Evolutionary conservation across 140 eudicot genomes (phyloP).

Genomic region (Oenanthe javanica): DNA sequence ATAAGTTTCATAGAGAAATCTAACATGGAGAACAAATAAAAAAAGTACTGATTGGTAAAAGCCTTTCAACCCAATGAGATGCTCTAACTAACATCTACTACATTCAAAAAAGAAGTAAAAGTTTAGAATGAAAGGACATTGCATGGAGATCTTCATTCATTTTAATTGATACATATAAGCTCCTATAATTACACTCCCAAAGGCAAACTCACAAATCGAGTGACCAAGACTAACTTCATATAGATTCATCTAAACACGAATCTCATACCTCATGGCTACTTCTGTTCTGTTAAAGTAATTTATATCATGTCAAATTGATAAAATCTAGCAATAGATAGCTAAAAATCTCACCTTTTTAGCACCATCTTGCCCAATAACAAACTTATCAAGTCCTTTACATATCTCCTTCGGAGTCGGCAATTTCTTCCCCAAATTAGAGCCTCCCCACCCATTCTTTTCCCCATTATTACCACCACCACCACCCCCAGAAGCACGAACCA

Average conservation of each 20-base stretch:
- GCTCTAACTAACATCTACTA: not conserved
- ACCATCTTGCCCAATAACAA: conserved; percentile 74
- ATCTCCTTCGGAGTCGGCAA: conserved; percentile 92
- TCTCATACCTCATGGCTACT: not conserved
- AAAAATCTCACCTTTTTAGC: conserved; percentile 70
- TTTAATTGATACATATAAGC: not conserved
- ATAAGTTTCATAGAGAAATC: not conserved
- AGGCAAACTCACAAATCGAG: not conserved
- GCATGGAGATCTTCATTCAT: not conserved
- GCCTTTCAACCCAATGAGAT: not conserved
- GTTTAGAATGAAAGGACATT: not conserved
- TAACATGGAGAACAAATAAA: not conserved
- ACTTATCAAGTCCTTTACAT: conserved; percentile 74
- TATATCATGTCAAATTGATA: not conserved
- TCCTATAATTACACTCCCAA: not conserved
- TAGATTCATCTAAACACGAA: too few species aligned
- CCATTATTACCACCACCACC: conserved; percentile 28
- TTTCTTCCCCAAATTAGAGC: conserved; percentile 68
- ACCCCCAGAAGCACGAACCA: conserved; percentile 28
- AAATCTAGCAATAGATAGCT: not conserved
- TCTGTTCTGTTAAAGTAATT: not conserved
- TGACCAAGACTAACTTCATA: not conserved
- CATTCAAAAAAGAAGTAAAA: not conserved
- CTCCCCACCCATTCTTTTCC: conserved; percentile 75
- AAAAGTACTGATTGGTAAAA: not conserved